Conservation (phyloP, 23 red algal genomes). For the Gracilaria gracilis region DNA sequence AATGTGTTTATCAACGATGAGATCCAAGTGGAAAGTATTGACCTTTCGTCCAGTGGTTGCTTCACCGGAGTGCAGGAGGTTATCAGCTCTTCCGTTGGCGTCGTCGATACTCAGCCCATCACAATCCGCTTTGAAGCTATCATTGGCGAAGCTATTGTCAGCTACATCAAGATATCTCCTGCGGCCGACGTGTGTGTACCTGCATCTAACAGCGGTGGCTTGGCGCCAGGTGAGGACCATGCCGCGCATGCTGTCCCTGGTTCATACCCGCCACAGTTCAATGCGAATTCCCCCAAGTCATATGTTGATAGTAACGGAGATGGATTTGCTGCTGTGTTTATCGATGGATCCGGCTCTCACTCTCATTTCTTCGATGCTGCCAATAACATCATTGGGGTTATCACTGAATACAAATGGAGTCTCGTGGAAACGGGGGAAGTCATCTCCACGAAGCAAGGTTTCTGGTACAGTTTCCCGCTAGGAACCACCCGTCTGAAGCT, state of each 20-base stretch:
- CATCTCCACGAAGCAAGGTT: conserved; percentile 36
- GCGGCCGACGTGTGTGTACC: conserved; percentile 41
- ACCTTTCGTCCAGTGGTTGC: conserved; percentile 36
- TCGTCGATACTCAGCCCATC: conserved; percentile 37
- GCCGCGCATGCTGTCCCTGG: conserved; percentile 72
- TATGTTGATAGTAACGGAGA: conserved; percentile 69
- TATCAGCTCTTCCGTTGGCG: conserved; percentile 29
- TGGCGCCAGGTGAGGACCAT: conserved; percentile 55
- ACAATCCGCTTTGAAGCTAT: conserved; percentile 52
- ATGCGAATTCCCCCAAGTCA: conserved; percentile 34
- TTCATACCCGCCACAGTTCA: conserved; percentile 55
- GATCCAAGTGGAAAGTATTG: conserved; percentile 42
- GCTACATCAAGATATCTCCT: conserved; percentile 52
- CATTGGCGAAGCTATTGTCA: conserved; percentile 42
- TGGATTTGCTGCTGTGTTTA: conserved; percentile 41
- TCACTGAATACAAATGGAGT: conserved; percentile 69
- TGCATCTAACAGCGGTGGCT: conserved; percentile 15
- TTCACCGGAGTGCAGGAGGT: conserved; percentile 1
- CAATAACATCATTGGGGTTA: conserved; percentile 46
- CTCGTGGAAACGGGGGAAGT: conserved; percentile 72
- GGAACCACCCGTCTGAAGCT: conserved; percentile 70
- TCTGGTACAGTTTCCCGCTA: conserved; percentile 67
- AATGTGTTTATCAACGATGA: conserved; percentile 51
- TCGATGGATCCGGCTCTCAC: conserved; percentile 52
- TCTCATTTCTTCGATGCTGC: conserved; percentile 69